Evolutionary conservation across 2,329 filamentous ascomycete species (phyloP).

Genomic region (Calonectria hawksworthii): DNA sequence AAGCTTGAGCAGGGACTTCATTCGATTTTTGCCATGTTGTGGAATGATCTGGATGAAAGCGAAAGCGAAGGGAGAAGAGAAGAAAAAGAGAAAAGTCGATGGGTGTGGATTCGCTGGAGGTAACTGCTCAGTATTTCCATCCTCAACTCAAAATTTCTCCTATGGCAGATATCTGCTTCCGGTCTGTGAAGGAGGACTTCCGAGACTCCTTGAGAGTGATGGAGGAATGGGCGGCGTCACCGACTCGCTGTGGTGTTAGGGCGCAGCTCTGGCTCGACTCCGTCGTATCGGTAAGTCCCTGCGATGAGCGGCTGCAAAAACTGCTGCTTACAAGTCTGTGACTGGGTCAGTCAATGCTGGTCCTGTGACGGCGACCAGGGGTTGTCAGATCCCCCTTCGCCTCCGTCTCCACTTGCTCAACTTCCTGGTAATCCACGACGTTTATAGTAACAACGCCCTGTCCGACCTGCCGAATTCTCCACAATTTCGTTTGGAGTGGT

Average conservation of each 20-base stretch:
- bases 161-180: not conserved
- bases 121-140: not conserved
- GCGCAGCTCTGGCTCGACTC: not conserved
- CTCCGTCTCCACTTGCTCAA: not conserved
- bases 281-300: not conserved
- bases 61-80: not conserved
- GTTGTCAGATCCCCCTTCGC: slow-evolving; percentile 9
- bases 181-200: not conserved
- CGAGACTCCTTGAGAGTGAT: not conserved
- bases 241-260: not conserved
- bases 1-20: not conserved
- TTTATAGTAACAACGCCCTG: not conserved
- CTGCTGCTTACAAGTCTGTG: not conserved
- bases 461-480: not conserved
- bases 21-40: not conserved
- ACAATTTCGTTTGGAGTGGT: not conserved
- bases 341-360: not conserved
- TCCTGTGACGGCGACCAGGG: slow-evolving; percentile 5
- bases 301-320: not conserved
- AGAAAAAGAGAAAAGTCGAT: not conserved
- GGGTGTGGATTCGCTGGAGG: no score
- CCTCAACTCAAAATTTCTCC: not conserved
- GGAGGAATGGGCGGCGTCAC: not conserved
- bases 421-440: not conserved
- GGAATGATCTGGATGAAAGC: not conserved